Percentiles rank a stretch among this genome's conserved stretches.
These are phyloP conservation scores for Inga laurina DNA, from an alignment of 306 rosid genomes.

Conservation along the genomic window DNA sequence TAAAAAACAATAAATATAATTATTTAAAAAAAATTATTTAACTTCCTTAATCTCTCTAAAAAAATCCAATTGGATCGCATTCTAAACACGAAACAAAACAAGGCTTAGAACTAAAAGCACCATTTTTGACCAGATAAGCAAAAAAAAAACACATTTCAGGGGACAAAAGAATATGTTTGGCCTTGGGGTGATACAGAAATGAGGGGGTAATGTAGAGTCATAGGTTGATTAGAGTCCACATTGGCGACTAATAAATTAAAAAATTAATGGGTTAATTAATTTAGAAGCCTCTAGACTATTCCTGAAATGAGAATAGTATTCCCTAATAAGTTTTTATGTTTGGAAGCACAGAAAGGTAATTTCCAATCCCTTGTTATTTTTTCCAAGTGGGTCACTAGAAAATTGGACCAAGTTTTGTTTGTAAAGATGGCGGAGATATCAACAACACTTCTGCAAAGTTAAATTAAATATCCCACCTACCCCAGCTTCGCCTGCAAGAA, in stretches of 20 bases:
- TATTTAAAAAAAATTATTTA: no score
- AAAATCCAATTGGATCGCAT: no score
- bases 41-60: no score
- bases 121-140: no score
- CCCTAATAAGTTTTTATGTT: background rate
- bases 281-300: background rate
- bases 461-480: background rate
- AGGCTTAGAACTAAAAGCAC: no score
- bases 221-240: background rate
- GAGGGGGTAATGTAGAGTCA: background rate
- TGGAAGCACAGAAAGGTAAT: background rate
- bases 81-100: no score
- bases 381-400: background rate
- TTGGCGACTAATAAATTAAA: background rate
- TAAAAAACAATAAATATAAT: no score
- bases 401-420: background rate
- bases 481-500: background rate
- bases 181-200: no score
- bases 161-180: background rate
- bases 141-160: no score
- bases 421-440: background rate
- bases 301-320: background rate
- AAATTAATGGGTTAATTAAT: background rate
- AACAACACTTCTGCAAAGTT: background rate
- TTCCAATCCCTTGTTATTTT: background rate